Percentiles rank a stretch among this genome's conserved stretches.
Conservation (phyloP, 1,284 basidiomycete species). For the Trichosporon coremiiforme region DNA sequence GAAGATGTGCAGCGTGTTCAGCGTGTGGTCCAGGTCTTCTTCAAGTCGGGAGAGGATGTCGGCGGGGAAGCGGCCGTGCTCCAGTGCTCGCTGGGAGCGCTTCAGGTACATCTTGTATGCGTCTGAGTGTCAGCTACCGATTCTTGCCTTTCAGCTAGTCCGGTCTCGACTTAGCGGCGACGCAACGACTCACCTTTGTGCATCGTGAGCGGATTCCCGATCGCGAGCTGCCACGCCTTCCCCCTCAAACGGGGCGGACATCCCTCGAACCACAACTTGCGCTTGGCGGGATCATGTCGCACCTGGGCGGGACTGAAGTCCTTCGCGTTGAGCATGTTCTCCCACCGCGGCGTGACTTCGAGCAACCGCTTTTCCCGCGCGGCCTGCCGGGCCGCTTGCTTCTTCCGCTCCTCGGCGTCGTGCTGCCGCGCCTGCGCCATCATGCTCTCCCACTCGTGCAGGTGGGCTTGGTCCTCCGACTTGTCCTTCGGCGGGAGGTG, state of each 20-base stretch:
- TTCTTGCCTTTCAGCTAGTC: too few species aligned
- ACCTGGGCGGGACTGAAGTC: slow-evolving; percentile 30
- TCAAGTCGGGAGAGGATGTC: slow-evolving; percentile 73
- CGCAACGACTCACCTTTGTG: slow-evolving; percentile 68
- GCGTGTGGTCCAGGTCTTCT: slow-evolving; percentile 73
- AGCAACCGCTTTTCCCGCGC: slow-evolving; percentile 49
- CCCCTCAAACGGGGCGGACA: slow-evolving; percentile 84
- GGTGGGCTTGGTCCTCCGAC: slow-evolving; percentile 78
- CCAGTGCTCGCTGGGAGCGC: slow-evolving; percentile 72
- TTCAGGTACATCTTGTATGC: slow-evolving; percentile 71
- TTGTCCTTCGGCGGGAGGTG: slow-evolving; percentile 82
- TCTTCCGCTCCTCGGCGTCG: slow-evolving; percentile 40
- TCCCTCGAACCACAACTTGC: slow-evolving; percentile 88
- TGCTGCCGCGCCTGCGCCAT: slow-evolving; percentile 62
- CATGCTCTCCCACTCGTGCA: slow-evolving; percentile 87
- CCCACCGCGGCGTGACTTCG: slow-evolving; percentile 48
- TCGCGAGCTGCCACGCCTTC: slow-evolving; percentile 80
- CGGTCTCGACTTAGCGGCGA: too few species aligned
- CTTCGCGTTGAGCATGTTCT: slow-evolving; percentile 47
- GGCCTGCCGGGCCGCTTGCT: slow-evolving; percentile 33
- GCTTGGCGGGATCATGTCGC: slow-evolving; percentile 59
- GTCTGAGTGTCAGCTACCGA: slow-evolving; percentile 60
- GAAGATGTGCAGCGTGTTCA: slow-evolving; percentile 89
- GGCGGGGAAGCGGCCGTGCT: slow-evolving; percentile 71
- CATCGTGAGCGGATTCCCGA: slow-evolving; percentile 84